Evolutionary conservation across 2,329 filamentous ascomycete species (phyloP), one percentile per base, ranked within the genome.

Genomic region (Fusarium sp.): DNA sequence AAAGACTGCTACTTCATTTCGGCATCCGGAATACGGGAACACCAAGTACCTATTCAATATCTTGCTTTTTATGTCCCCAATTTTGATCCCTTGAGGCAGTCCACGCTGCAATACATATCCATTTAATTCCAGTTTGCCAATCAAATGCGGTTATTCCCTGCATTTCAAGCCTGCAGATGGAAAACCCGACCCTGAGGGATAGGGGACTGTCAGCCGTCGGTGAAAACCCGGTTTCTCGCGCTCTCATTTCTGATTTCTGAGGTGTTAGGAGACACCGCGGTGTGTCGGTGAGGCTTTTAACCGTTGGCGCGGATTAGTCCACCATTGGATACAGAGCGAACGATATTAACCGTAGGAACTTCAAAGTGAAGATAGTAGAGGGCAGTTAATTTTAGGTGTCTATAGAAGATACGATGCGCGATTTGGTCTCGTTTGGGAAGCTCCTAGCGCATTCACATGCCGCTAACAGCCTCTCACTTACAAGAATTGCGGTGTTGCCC

Each of bases 211-310:
- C 35, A 38, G 48, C 62, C 44, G 60, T 66, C 69, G 64, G 71
- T 54, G 50, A 60, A 62, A 69, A 63, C 70, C 75, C 75, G 75
- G 71, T 71, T 71, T 75, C 67, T 77, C 53, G 55, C 71, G 66
- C 69, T 74, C 61, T 53, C 48, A 55, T 39, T 54, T 54, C 50
- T 54, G 45, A 38, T 28, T 53, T 32, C 50, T 41, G 45, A 30
- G 35, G 38, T 35, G 14, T 60, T 26, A 22, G 20, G 28, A 28
- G 24, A 44, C 35, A 62, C 47, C 39, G 20, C 67, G 68, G 72
- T 74, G 69, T 74, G 56, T 69, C 72, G 72, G 69, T 72, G 69
- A 72, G 69, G 32, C 55, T 32, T 36, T 58, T 58, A 50, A 28
- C 56, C 32, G 30, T 22, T 24, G 47, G 38, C n/a, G 65, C 48